Evolutionary conservation across 1,284 basidiomycete genomes (phyloP), one percentile per base, ranked within the genome.

Genomic region (Tylopilus sp.): DNA sequence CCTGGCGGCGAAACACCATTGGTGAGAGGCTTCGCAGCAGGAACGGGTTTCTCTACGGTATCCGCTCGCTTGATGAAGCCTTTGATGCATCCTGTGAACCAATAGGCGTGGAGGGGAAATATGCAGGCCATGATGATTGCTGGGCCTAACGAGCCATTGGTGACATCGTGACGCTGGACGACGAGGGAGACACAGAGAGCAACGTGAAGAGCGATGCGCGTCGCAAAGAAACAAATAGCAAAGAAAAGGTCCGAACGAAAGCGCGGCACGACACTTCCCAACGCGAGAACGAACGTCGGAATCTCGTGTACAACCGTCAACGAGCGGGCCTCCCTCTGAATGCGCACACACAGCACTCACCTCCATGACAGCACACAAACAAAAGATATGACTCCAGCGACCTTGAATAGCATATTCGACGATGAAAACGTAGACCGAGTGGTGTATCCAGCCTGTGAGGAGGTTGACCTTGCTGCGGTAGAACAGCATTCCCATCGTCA

Each of bases 371-470:
- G 72, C 70, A 5, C 64, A 71, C 11, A 78, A 55, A 39, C 73
- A 67, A 56, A 83, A 82, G 13, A 82, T 64, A 41, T 75, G 71
- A 4, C 72, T 61, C 69, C 73, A 74, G 3, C 56, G 60, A 6
- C 59, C 55, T 31, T 70, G 64, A 18, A 75, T 61, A 2, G 75
- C 60, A 54, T 75, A 64, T 38, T 77, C 67, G 52, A 79, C 74
- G 16, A 84, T 60, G 25, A 68, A 61, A 34, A 81, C 63, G 58
- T 83, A 84, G 10, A 75, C 61, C 1, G 68, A 63, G 59, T 84
- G 82, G 55, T 84, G 82, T 23, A 81, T 64, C 81, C 81, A 83
- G 6, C 81, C 82, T 1, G 78, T 81, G 19, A 80, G 59, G 1
- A 79, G 43, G 25, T 71, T 75, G 39, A 82, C 57, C 46, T 76